Evolutionary conservation across 768 basidiomycete genomes (phyloP).

Genomic region (Tulasnella sp.): DNA sequence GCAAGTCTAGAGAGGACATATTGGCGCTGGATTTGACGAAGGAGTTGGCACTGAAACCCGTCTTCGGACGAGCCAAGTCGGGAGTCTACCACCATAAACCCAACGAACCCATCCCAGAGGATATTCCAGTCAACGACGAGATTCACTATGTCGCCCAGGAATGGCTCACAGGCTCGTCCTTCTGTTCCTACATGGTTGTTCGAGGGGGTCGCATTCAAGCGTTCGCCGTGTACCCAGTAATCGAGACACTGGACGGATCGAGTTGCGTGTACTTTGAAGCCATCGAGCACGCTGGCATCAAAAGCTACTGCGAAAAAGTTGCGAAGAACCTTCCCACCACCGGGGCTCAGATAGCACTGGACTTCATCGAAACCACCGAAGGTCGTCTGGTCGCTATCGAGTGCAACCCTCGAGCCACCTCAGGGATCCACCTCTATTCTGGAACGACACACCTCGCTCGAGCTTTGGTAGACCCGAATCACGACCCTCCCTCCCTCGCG

Average conservation of each 20-base stretch:
- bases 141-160: slow-evolving; percentile 25
- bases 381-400: slow-evolving; percentile 25
- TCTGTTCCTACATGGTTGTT: slow-evolving; percentile 23
- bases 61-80: slow-evolving; percentile 24
- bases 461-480: slow-evolving; percentile 5
- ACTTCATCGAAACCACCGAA: slow-evolving; percentile 22
- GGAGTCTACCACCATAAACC: slow-evolving; percentile 26
- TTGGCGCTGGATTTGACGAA: neutral
- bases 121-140: slow-evolving; percentile 19
- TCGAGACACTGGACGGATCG: slow-evolving; percentile 22
- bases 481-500: neutral
- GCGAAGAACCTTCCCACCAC: neutral
- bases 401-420: slow-evolving; percentile 28
- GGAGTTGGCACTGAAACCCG: slow-evolving; percentile 27
- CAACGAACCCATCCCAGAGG: slow-evolving; percentile 16
- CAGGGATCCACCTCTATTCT: slow-evolving; percentile 21
- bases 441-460: slow-evolving; percentile 14
- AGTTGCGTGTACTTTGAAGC: slow-evolving; percentile 27
- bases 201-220: neutral
- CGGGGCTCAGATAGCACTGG: slow-evolving; percentile 20
- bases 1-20: slow-evolving; percentile 19
- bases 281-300: slow-evolving; percentile 20
- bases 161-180: slow-evolving; percentile 18
- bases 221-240: slow-evolving; percentile 24
- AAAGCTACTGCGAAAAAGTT: slow-evolving; percentile 11